Evolutionary conservation across 805 yeast species (phyloP).

Genomic region (Saccharomycopsis oosterbeekiorum): DNA sequence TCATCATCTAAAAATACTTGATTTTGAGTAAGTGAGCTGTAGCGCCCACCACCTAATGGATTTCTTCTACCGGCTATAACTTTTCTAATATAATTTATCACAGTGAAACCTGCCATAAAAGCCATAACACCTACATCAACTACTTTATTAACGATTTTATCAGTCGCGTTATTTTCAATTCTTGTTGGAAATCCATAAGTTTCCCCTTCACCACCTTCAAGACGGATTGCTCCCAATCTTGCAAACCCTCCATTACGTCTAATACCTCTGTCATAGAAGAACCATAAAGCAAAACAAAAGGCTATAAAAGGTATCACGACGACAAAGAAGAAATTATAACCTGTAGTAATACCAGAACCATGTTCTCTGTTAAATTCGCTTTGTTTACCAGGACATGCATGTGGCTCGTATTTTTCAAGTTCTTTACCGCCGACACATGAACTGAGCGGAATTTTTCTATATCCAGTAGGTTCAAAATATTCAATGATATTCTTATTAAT

Average conservation of each 20-base stretch:
- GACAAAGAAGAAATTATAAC: constrained; percentile 42
- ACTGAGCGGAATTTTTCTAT: constrained; percentile 73
- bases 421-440: constrained; percentile 77
- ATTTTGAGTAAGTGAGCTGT: constrained; percentile 4
- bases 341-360: constrained; percentile 41
- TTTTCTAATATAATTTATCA: neutral
- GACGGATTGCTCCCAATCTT: constrained; percentile 75
- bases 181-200: constrained; percentile 30
- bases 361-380: constrained; percentile 44
- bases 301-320: constrained; percentile 45
- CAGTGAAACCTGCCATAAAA: constrained; percentile 30
- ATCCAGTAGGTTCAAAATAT: constrained; percentile 86
- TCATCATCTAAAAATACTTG: constrained; percentile 18
- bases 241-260: constrained; percentile 68
- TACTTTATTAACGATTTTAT: constrained; percentile 46
- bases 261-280: constrained; percentile 73
- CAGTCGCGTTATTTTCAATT: constrained; percentile 54
- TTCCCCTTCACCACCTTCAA: constrained; percentile 48
- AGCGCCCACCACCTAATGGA: constrained; percentile 8
- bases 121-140: constrained; percentile 47
- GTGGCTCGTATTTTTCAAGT: constrained; percentile 54
- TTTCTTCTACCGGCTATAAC: constrained; percentile 1
- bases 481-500: constrained; percentile 43
- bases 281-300: constrained; percentile 48
- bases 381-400: constrained; percentile 84